These are phyloP conservation scores for Colletotrichum sublineola DNA, from an alignment of 2,329 filamentous ascomycete species.

Conservation along the genomic window DNA sequence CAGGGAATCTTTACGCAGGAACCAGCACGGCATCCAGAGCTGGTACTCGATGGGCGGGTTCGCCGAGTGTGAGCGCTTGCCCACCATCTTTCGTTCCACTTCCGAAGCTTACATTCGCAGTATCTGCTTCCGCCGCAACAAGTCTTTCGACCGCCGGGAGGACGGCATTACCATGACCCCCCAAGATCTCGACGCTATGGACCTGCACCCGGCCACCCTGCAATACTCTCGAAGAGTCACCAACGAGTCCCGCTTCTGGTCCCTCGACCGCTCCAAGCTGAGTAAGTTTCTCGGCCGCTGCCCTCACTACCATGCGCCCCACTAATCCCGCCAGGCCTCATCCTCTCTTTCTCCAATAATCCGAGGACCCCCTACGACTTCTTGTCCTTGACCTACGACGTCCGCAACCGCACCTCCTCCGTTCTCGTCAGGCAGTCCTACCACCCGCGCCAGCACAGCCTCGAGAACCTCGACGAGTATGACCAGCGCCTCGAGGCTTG, in stretches of 20 bases:
- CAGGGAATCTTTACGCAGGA: constrained; percentile 41
- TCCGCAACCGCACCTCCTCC: constrained; percentile 55
- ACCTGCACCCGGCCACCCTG: constrained; percentile 56
- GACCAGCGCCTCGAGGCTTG: constrained; percentile 60
- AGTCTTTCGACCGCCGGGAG: constrained; percentile 49
- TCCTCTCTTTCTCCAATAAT: constrained; percentile 60
- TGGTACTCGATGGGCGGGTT: constrained; percentile 51
- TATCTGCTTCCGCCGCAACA: constrained; percentile 54
- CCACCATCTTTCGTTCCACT: rapidly evolving
- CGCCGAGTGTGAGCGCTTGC: constrained; percentile 50
- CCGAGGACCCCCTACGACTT: constrained; percentile 62
- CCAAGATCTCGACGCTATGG: constrained; percentile 52
- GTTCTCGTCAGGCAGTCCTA: constrained; percentile 60
- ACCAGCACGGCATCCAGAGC: constrained; percentile 31
- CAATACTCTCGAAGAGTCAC: constrained; percentile 56
- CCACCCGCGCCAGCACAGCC: constrained; percentile 56
- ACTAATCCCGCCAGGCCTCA: constrained; percentile 51
- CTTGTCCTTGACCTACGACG: constrained; percentile 60
- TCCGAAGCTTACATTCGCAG: constrained; percentile 36
- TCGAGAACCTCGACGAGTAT: constrained; percentile 61
- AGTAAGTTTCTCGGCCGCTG: constrained; percentile 44
- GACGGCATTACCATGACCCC: constrained; percentile 55
- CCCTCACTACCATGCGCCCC: not conserved
- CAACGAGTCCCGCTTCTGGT: constrained; percentile 57
- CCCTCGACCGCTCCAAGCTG: constrained; percentile 53